Base-by-base conservation (phyloP, 805 yeast genomes). In the Kodamaea kakaduensis region DNA sequence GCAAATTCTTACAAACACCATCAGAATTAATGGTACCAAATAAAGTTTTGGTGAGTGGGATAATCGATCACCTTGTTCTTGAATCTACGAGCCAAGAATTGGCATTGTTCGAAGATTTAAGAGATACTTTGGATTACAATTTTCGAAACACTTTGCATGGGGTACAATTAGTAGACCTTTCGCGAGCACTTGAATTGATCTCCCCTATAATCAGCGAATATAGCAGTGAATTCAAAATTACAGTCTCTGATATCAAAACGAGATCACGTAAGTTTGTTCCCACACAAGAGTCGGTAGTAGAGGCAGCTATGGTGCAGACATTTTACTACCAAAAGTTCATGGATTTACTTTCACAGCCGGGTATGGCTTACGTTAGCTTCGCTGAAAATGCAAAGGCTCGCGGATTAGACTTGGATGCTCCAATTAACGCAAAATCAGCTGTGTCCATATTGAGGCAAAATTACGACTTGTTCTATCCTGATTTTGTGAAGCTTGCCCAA, bases 201-300 rank as follows among this genome's bases (percentile, higher is more conserved):
- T 18, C 35, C 8, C 30, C 37, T 8, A 32, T 59, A 5, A 31
- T 50, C n/a, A 15, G 33, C 17, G 34, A 46, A 2, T 41, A 54
- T 37, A 10, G 40, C 5, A 22, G 42, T 5, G 24, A 41, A 2
- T 46, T 37, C 22, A 39, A 43, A 2, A 22, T 62, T 9, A 27
- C 38, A 3, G 35, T 52, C 2, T 40, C 55, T 36, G 93, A 83
- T 54, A 71, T 81, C 17, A 83, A 83, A 53, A 81, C 89, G 1
- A 61, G 89, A 36, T 48, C 61, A 0, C 47, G 47, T 26, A 61
- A 58, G 25, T 46, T 43, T 1, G 40, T 72, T 1, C 88, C 89
- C 0, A 31, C 44, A 0, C 82, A 77, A 42, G 46, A 54, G 1
- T 66, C 75, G 9, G 81, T 78, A 1, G 40, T 75, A 9, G 48